Conservation (phyloP, 768 basidiomycete genomes). For the Trametes punicea region DNA sequence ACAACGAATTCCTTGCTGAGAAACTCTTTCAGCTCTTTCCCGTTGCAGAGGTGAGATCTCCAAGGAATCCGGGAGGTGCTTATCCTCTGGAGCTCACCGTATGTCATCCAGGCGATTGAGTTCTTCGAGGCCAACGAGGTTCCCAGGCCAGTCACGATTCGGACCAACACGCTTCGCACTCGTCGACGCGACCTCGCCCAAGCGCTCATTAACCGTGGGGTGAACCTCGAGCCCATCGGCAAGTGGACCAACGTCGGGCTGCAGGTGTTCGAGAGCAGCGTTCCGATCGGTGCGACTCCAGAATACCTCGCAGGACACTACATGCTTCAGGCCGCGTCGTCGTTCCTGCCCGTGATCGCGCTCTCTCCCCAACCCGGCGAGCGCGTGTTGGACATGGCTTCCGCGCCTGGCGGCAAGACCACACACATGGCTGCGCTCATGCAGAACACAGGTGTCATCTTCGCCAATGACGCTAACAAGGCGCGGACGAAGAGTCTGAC, state of each 20-base stretch:
- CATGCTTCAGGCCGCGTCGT: conserved; percentile 98
- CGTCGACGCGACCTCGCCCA: conserved; percentile 93
- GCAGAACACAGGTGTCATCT: conserved; percentile 96
- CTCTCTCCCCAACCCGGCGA: conserved; percentile 90
- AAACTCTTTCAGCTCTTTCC: conserved; percentile 94
- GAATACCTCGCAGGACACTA: conserved; percentile 99
- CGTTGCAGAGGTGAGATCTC: conserved; percentile 70
- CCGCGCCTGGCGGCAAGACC: conserved; percentile 96
- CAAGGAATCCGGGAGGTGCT: background rate
- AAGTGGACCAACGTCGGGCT: conserved; percentile 99
- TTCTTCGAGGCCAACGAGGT: conserved; percentile 99
- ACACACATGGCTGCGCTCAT: conserved; percentile 96
- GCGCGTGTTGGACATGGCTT: conserved; percentile 96
- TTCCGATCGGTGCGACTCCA: conserved; percentile 96
- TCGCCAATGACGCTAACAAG: conserved; percentile 97
- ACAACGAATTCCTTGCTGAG: conserved; percentile 92
- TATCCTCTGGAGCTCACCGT: background rate
- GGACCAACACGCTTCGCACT: conserved; percentile 94
- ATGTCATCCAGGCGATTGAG: conserved; percentile 72
- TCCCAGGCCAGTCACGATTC: conserved; percentile 93
- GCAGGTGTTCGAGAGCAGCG: conserved; percentile 95
- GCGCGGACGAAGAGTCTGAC: conserved; percentile 92
- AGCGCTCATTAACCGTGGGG: conserved; percentile 89
- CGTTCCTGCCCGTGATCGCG: conserved; percentile 98
- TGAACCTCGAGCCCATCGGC: conserved; percentile 96